A percentile compares a stretch with the other conserved stretches of the same genome.
phyloP scores from a whole-genome alignment of 345 rosid genomes.

The Brassica incana region DNA sequence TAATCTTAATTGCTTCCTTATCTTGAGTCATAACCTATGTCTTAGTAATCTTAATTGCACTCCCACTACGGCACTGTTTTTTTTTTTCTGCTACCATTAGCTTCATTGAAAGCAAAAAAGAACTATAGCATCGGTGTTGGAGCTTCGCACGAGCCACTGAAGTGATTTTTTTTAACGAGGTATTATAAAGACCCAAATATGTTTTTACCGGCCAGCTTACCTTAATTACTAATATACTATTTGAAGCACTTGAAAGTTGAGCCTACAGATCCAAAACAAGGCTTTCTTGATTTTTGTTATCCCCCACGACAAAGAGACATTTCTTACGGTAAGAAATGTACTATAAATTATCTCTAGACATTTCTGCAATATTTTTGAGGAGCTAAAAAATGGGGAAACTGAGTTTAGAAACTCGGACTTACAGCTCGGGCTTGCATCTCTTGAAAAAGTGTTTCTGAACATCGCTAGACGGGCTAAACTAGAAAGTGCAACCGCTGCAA shows the following conservation, averaged over 20 bases:
- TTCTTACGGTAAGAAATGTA: constrained; percentile 50
- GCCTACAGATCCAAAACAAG: constrained; percentile 61
- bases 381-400: constrained; percentile 61
- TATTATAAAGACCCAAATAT: background rate
- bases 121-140: background rate
- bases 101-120: constrained; percentile 49
- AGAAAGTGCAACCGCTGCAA: constrained; percentile 77
- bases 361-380: constrained; percentile 43
- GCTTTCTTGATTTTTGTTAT: constrained; percentile 79
- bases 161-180: constrained; percentile 63
- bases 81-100: constrained; percentile 58
- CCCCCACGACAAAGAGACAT: constrained; percentile 71
- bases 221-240: background rate
- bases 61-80: constrained; percentile 91
- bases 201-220: background rate
- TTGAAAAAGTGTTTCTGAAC: constrained; percentile 90
- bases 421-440: constrained; percentile 87
- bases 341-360: background rate
- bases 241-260: constrained; percentile 61
- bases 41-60: too few relatives aligned
- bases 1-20: too few relatives aligned
- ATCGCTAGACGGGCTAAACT: constrained; percentile 86
- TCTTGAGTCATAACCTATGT: too few relatives aligned
- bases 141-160: constrained; percentile 27
- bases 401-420: constrained; percentile 74